Conservation (phyloP, 2,329 filamentous ascomycete species). For the Claviceps fusiformis region DNA sequence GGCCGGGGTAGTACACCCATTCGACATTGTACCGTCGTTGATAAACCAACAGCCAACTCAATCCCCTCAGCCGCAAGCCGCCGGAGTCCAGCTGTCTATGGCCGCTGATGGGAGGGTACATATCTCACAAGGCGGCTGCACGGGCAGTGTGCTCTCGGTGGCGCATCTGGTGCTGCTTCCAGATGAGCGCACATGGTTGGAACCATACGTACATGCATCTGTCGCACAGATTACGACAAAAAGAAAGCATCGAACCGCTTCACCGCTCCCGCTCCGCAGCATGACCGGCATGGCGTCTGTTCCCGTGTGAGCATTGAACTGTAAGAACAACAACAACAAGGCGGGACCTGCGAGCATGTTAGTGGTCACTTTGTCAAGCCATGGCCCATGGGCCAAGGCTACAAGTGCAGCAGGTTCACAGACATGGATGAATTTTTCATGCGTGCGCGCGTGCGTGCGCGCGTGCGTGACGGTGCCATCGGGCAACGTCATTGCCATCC, state of each 20-base stretch:
- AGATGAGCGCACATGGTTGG: not conserved
- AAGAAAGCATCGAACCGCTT: not conserved
- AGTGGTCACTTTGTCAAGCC: not conserved
- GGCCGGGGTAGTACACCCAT: too few species aligned
- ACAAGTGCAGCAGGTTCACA: not conserved
- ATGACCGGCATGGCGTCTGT: not conserved
- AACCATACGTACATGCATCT: not conserved
- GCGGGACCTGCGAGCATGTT: not conserved
- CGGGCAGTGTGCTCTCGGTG: not conserved
- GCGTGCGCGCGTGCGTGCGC: not conserved
- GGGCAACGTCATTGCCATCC: too few species aligned
- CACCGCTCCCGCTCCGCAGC: slow-evolving; percentile 2
- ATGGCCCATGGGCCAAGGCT: not conserved
- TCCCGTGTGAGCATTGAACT: not conserved
- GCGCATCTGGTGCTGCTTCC: not conserved
- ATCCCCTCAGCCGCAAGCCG: too few species aligned
- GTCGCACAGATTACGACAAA: not conserved
- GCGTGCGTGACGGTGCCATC: not conserved
- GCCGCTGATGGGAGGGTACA: not conserved
- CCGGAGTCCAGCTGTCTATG: too few species aligned
- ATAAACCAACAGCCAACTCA: too few species aligned
- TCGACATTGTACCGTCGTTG: too few species aligned
- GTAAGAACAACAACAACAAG: not conserved
- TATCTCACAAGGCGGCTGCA: not conserved
- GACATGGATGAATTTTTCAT: not conserved